Conservation (phyloP, 495 filamentous ascomycete species). For the Penicillium paradoxum region DNA sequence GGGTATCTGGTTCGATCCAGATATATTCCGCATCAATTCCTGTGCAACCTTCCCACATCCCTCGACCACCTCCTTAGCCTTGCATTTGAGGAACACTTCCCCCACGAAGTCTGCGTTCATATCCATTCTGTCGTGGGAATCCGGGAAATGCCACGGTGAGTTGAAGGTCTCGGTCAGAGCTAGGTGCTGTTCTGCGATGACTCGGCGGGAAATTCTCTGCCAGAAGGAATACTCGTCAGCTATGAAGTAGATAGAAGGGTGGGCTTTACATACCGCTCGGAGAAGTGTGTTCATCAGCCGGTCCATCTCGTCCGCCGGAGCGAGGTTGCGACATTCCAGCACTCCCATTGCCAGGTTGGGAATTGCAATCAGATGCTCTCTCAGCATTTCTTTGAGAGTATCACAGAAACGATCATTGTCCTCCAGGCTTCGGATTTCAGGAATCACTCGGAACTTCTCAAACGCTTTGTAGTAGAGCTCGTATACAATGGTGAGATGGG, state of each 20-base stretch:
- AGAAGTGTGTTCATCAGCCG: slow-evolving; percentile 93
- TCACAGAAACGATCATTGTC: slow-evolving; percentile 91
- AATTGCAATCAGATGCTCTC: slow-evolving; percentile 88
- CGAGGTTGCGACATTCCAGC: slow-evolving; percentile 74
- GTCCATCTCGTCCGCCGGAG: slow-evolving; percentile 75
- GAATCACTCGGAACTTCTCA: slow-evolving; percentile 76
- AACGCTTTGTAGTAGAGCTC: slow-evolving; percentile 96
- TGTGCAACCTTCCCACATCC: slow-evolving; percentile 70
- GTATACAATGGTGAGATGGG: slow-evolving; percentile 88
- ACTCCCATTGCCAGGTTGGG: slow-evolving; percentile 92
- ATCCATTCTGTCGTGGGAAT: slow-evolving; percentile 59
- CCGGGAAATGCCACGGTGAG: slow-evolving; percentile 84
- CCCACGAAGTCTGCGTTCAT: slow-evolving; percentile 82
- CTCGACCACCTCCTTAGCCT: slow-evolving; percentile 83
- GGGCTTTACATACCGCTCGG: slow-evolving; percentile 66
- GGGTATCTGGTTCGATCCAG: slow-evolving; percentile 67
- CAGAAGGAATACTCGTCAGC: neutral
- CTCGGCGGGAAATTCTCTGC: slow-evolving; percentile 86
- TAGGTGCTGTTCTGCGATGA: slow-evolving; percentile 96
- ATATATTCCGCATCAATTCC: slow-evolving; percentile 63
- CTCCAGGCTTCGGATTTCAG: slow-evolving; percentile 76
- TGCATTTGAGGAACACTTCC: slow-evolving; percentile 92
- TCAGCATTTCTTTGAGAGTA: slow-evolving; percentile 69
- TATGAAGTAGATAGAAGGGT: neutral
- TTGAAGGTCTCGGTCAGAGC: slow-evolving; percentile 96